Base-by-base conservation (phyloP, 768 basidiomycete species). In the Clitopilus passeckerianus region DNA sequence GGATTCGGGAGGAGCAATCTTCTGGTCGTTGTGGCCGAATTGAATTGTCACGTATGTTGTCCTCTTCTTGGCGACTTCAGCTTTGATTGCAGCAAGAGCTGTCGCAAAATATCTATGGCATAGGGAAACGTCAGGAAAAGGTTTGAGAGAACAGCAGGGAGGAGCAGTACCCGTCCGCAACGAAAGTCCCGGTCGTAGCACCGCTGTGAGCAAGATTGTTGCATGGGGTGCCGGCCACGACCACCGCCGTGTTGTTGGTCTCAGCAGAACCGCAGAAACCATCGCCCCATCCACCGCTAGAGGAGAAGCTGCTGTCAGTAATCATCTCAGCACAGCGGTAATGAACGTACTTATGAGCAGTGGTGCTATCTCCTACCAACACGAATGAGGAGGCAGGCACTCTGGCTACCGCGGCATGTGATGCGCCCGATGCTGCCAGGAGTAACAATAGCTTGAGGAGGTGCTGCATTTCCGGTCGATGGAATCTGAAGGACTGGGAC, bases 11-110 rank as follows among this genome's bases (percentile, higher is more conserved):
- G 75, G 71, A 0, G 75, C 76, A 52, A 79, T 75, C 60, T 75
- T 74, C 67, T 70, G 70, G 58, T 74, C 74, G 50, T 75, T 78
- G 61, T 78, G 77, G 0, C 77, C 77, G 52, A 79, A 79, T 55
- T 77, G 77, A 20, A 79, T 69, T 0, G 76, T 79, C 14, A 75
- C 74, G 16, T 73, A 61, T 1, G 74, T 76, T 22, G 72, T 63
- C 22, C 71, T 65, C 23, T 70, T 73, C 59, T 72, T 73, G 14
- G 71, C 70, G 7, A 78, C 69, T 63, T 77, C 72, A 18, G 61
- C 64, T 60, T 67, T 58, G 54, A 78, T 72, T 27, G 70, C 62
- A 0, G 66, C 70, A 23, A 77, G 61, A n/a, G 76, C 73, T 14
- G 69, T 70, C 53, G 71, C 67, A 62, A 67, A 77, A 57, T 69